These are phyloP conservation scores for Davidsoniella australis DNA, from an alignment of 2,329 filamentous ascomycete species.

Conservation along the genomic window DNA sequence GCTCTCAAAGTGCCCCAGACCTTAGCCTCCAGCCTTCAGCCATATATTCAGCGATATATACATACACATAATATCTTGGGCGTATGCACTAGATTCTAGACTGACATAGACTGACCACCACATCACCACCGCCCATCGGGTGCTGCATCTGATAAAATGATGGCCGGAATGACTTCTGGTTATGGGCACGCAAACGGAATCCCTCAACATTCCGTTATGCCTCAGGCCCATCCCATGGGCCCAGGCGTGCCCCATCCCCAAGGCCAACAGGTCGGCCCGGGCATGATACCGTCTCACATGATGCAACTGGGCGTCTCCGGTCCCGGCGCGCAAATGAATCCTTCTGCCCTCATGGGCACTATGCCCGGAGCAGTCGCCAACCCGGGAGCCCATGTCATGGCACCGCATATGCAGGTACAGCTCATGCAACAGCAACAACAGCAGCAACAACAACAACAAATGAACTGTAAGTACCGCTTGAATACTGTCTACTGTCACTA, in stretches of 20 bases:
- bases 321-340: conserved; percentile 54
- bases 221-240: conserved; percentile 42
- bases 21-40: too few relatives aligned
- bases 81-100: too few relatives aligned
- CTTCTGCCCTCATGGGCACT: conserved; percentile 54
- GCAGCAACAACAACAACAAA: conserved; percentile 20
- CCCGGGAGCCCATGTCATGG: conserved; percentile 49
- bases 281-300: conserved; percentile 49
- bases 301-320: conserved; percentile 52
- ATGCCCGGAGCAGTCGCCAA: conserved; percentile 52
- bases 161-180: conserved; percentile 52
- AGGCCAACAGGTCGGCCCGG: conserved; percentile 45
- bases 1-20: too few relatives aligned
- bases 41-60: too few relatives aligned
- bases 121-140: too few relatives aligned
- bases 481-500: too few relatives aligned
- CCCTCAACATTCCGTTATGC: conserved; percentile 52
- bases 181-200: conserved; percentile 52
- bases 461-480: conserved; percentile 8
- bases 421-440: conserved; percentile 40
- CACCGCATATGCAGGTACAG: conserved; percentile 45
- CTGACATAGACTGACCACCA: too few relatives aligned
- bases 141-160: conserved; percentile 32
- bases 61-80: too few relatives aligned
- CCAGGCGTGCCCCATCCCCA: conserved; percentile 50